phyloP scores from a whole-genome alignment of 2,329 filamentous ascomycete genomes.

The Cladosporium sp. region DNA sequence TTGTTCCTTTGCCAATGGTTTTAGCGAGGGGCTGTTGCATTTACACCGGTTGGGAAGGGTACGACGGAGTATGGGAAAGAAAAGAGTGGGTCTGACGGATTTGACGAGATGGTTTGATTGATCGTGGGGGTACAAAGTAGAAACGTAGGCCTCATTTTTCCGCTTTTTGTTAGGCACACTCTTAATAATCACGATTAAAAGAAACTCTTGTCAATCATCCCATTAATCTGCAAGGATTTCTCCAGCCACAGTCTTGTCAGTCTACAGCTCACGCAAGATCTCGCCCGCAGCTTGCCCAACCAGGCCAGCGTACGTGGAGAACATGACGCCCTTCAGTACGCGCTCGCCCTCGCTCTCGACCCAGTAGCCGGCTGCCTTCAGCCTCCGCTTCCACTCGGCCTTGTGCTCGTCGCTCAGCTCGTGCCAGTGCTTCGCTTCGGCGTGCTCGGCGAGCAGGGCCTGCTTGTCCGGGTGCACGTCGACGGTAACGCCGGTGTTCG shows the following conservation, averaged over 20 bases:
- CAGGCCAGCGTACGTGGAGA: slow-evolving; percentile 62
- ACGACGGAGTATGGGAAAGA: neutral
- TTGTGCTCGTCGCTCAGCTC: slow-evolving; percentile 59
- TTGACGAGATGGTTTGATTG: neutral
- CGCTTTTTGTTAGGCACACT: neutral
- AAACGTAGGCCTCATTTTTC: neutral
- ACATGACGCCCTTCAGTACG: slow-evolving; percentile 70
- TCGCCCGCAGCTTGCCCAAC: slow-evolving; percentile 42
- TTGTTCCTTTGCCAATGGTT: neutral
- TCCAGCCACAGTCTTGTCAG: neutral
- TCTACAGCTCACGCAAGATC: slow-evolving; percentile 12
- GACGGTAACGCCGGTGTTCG: slow-evolving; percentile 32
- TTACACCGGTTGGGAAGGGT: neutral
- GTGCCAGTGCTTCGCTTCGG: slow-evolving; percentile 60
- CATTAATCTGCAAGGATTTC: neutral
- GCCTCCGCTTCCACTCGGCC: slow-evolving; percentile 60
- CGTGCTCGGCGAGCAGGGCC: slow-evolving; percentile 38
- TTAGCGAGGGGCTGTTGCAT: neutral
- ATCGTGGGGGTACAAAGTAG: neutral
- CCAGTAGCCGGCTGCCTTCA: slow-evolving; percentile 70
- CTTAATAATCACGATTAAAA: neutral
- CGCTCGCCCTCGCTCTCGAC: slow-evolving; percentile 70
- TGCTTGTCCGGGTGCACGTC: slow-evolving; percentile 33
- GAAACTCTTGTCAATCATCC: neutral
- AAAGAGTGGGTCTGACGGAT: neutral